Evolutionary conservation across 148 eudicot species (phyloP), one percentile per base, ranked within the genome.

Genomic region (Amaranthus cruentus): DNA sequence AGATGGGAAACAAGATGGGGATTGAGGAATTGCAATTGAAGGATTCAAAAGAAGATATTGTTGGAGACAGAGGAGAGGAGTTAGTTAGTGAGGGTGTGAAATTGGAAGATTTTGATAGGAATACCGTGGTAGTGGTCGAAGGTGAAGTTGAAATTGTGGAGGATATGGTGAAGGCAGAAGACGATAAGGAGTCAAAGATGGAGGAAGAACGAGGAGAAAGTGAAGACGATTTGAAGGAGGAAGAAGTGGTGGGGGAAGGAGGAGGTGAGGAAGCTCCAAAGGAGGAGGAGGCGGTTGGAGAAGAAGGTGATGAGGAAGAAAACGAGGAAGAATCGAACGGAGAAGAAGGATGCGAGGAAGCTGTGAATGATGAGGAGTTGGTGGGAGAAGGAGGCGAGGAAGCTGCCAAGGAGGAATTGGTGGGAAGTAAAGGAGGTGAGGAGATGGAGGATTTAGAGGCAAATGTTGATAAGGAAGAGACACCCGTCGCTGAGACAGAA

Each of bases 401-500:
- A 14, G 57, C 5, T 6, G 63, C 68, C 21, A 55, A 59, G 18
- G 72, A 15, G 6, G 72, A 56, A 59, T 46, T 4, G 55, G 62
- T 47, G 46, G 83, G 47, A 6, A 79, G 65, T 12, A 79, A 62
- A 10, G 80, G 62, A 51, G 38, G 4, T 18, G 79, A 63, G 62
- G 84, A 43, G 42, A 70, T 9, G 71, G 83, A 81, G 49, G 79
- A 60, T 71, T 66, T 52, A 51, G 61, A 62, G 21, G 76, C 64
- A 18, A 55, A 43, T 71, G 81, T 57, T 7, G 62, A 18, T 7
- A 61, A 66, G 4, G 79, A 66, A 76, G 83, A 68, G 77, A 78
- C 77, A 0, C 75, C 73, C 1, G 42, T 62, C 68, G 86, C 51
- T 76, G 83, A 73, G 18, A 47, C 52, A 44, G 81, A 78, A 72